These are phyloP conservation scores for Colletotrichum sp. DNA, from an alignment of 2,329 filamentous ascomycete species.

Conservation along the genomic window DNA sequence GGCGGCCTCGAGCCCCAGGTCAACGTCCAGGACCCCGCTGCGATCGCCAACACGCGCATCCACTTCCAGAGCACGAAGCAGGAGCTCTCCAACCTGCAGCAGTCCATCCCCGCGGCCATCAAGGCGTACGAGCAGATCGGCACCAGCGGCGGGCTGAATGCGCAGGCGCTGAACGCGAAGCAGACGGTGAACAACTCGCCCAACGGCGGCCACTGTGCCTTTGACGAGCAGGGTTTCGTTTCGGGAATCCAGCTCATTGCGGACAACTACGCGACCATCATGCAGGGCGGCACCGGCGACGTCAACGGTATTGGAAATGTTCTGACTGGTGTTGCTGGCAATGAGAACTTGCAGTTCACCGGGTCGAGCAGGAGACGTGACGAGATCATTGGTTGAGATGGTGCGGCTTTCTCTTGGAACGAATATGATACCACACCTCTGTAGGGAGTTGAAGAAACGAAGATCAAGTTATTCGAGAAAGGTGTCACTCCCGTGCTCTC, in stretches of 20 bases:
- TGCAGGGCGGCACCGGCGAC: constrained; percentile 56
- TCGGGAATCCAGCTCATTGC: constrained; percentile 63
- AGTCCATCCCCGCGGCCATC: constrained; percentile 54
- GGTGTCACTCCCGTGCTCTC: background rate
- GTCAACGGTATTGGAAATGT: constrained; percentile 56
- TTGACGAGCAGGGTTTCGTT: constrained; percentile 59
- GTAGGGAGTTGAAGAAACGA: background rate
- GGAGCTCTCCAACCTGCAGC: constrained; percentile 55
- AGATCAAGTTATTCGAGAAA: background rate
- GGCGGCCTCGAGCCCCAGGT: constrained; percentile 61
- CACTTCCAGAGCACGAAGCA: constrained; percentile 62
- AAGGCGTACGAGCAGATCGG: constrained; percentile 56
- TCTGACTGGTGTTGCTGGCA: constrained; percentile 52
- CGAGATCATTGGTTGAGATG: constrained; percentile 11
- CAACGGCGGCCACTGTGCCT: constrained; percentile 62
- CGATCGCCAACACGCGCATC: constrained; percentile 52
- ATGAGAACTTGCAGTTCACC: constrained; percentile 49
- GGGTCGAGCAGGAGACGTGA: constrained; percentile 11
- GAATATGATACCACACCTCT: background rate
- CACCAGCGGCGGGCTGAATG: constrained; percentile 44
- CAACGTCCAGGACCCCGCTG: constrained; percentile 46
- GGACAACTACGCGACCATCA: constrained; percentile 55
- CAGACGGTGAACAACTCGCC: constrained; percentile 65
- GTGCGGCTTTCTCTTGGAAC: background rate
- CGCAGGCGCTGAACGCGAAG: constrained; percentile 50